phyloP scores from a whole-genome alignment of 164 flowering plant genomes.

The Annona squamosa region DNA sequence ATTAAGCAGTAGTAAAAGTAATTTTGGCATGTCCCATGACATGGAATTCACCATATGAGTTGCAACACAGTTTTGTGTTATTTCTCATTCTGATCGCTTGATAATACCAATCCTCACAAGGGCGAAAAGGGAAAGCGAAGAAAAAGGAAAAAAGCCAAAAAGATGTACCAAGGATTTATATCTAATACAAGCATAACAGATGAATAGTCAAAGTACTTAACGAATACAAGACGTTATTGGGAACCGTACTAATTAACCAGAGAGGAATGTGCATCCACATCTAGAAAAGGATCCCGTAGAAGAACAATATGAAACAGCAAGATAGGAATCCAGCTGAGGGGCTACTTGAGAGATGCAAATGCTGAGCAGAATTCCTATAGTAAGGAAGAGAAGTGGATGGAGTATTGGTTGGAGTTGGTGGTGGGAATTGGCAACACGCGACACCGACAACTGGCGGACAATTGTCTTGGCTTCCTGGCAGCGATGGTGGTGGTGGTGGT shows the following conservation, averaged over 20 bases:
- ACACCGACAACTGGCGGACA: neutral
- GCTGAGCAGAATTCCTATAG: conserved; percentile 12
- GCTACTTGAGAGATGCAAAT: neutral
- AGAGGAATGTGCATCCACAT: neutral
- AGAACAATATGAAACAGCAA: neutral
- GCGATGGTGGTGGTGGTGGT: conserved; percentile 12
- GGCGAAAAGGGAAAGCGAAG: too few species aligned
- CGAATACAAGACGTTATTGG: neutral
- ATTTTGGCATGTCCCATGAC: too few species aligned
- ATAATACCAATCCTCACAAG: too few species aligned
- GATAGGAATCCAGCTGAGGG: neutral
- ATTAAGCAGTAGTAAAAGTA: too few species aligned
- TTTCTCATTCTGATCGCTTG: too few species aligned
- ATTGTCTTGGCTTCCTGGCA: neutral
- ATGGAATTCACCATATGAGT: too few species aligned
- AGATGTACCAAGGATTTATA: too few species aligned
- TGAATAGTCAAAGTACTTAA: neutral
- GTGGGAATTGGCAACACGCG: conserved; percentile 8
- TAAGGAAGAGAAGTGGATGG: conserved; percentile 9
- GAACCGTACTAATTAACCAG: neutral
- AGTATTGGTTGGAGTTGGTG: conserved; percentile 7
- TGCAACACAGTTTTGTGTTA: too few species aligned
- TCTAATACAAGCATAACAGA: neutral
- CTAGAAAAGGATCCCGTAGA: conserved; percentile 2
- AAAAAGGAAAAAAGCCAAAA: neutral